Evolutionary conservation across 2,329 filamentous ascomycete species (phyloP).

Genomic region (Colletotrichum sp.): DNA sequence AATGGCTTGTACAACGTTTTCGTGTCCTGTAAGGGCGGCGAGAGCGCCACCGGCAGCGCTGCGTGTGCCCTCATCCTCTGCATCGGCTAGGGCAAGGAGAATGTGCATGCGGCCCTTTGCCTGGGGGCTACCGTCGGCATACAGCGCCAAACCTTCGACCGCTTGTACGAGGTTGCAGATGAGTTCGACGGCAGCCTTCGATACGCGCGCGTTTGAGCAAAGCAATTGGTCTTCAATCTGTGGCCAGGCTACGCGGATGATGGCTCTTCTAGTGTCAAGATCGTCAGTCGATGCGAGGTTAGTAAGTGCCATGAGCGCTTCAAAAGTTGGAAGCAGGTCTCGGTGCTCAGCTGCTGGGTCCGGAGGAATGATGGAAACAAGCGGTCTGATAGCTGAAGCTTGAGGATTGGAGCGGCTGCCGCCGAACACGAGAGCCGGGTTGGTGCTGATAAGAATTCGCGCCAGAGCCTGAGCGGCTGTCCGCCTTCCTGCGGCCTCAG

Average conservation of each 20-base stretch:
- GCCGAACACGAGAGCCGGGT: conserved; percentile 84
- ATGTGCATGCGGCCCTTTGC: conserved; percentile 81
- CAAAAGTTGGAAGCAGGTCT: conserved; percentile 88
- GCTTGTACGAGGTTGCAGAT: conserved; percentile 87
- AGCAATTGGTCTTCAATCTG: conserved; percentile 85
- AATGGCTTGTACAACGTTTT: conserved; percentile 74
- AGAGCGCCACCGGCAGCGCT: conserved; percentile 88
- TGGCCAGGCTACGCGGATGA: conserved; percentile 76
- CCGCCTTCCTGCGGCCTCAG: conserved; percentile 52
- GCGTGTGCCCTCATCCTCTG: conserved; percentile 80
- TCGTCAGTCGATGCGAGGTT: conserved; percentile 87
- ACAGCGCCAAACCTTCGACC: conserved; percentile 70
- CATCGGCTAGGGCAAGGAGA: conserved; percentile 85
- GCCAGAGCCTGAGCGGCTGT: conserved; percentile 81
- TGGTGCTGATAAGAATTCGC: conserved; percentile 84
- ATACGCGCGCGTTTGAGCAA: conserved; percentile 75
- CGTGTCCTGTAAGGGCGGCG: conserved; percentile 82
- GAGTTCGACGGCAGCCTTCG: conserved; percentile 85
- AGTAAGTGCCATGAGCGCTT: conserved; percentile 88
- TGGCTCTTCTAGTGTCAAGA: conserved; percentile 66
- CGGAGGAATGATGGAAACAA: conserved; percentile 75
- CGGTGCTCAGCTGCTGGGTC: conserved; percentile 67
- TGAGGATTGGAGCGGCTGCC: conserved; percentile 76
- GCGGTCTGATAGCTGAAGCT: conserved; percentile 81
- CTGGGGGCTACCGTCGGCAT: conserved; percentile 69